Base-by-base conservation (phyloP, 306 rosid species). In the Fragaria vesca region DNA sequence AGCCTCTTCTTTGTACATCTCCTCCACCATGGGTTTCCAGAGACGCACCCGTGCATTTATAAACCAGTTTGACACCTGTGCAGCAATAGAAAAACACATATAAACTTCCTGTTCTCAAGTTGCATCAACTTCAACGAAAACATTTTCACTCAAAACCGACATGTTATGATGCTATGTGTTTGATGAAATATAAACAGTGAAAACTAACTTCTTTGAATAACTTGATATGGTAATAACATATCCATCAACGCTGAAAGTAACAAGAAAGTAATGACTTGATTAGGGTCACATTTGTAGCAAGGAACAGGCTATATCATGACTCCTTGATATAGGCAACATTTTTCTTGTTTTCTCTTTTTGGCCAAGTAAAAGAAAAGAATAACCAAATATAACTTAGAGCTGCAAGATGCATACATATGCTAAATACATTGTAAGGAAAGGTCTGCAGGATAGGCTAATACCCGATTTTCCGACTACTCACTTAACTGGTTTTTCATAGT, bases 1-100 rank as follows among this genome's bases (percentile, higher is more conserved):
- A 69, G 38, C 75, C 85, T 92, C 97, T 86, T 88, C 93, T 79
- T 92, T 92, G 93, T 92, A 87, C 93, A 92, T 92, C 76, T 90
- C 95, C 85, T 92, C 97, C 42, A 90, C 91, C 95, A 92, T 92
- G 76, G 97, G 97, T 77, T 92, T 92, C 97, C 97, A 92, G 30
- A 92, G 91, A 69, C 95, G 97, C 70, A 92, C 97, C 2, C 97
- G 82, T 4, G 97, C 97, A 79, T 92, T 92, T 82, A 92, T 92
- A 75, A 92, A 92, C 97, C 97, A 92, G 85, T 92, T 92, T 48
- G 97, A 88, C 80, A 92, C 97, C 97, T 92, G 80, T 73, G 32
- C 47, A 73, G 80, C 54, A 40, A 32, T 26, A 15, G 9, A 26
- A 42, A 5, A 24, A 50, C 1, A 15, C 13, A 24, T 58, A 58